A percentile compares a stretch with the other conserved stretches of the same genome.
phyloP scores from a whole-genome alignment of 768 basidiomycete genomes.

The Dendrothele bispora region DNA sequence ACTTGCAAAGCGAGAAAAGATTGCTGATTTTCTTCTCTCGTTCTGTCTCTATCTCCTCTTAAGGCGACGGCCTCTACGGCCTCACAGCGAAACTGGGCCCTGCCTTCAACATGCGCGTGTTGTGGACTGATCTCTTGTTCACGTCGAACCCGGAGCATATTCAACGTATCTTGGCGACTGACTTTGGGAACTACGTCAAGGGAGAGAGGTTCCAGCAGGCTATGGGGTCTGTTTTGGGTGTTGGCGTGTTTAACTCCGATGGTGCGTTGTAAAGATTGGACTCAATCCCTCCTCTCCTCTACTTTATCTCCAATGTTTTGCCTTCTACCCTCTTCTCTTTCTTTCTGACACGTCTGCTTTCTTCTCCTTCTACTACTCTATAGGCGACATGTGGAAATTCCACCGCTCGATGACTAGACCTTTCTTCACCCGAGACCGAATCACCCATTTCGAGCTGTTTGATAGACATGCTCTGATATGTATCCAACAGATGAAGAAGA shows the following conservation, averaged over 20 bases:
- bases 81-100: slow-evolving; percentile 36
- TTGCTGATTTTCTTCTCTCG: neutral
- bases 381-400: slow-evolving; percentile 33
- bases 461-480: slow-evolving; percentile 50
- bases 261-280: no score
- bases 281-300: no score
- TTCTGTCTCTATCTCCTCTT: neutral
- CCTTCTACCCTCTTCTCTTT: no score
- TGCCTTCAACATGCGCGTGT: slow-evolving; percentile 42
- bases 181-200: slow-evolving; percentile 62
- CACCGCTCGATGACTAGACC: slow-evolving; percentile 65
- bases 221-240: slow-evolving; percentile 53
- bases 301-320: no score
- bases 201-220: slow-evolving; percentile 43
- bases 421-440: slow-evolving; percentile 60
- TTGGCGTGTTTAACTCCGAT: slow-evolving; percentile 70
- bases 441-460: slow-evolving; percentile 62
- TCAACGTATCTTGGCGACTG: slow-evolving; percentile 55
- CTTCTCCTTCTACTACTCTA: slow-evolving; percentile 3
- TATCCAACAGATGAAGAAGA: slow-evolving; percentile 43
- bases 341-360: no score
- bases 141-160: slow-evolving; percentile 56
- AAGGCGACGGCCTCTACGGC: slow-evolving; percentile 45
- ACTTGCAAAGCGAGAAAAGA: neutral
- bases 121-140: slow-evolving; percentile 46